Conservation (phyloP, 768 basidiomycete species). For the Hericium alpestre region DNA sequence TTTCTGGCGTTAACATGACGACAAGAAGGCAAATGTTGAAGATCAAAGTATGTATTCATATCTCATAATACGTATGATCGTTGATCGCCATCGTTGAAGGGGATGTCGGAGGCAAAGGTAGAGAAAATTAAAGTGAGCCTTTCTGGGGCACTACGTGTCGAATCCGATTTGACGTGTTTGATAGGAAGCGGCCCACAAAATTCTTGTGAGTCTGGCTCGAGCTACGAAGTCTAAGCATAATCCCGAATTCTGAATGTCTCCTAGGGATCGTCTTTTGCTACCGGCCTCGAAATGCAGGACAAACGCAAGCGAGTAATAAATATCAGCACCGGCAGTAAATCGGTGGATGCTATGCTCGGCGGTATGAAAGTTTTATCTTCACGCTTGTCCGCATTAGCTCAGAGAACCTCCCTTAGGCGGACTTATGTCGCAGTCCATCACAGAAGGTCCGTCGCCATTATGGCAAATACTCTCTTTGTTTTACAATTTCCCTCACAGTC, state of each 20-base stretch:
- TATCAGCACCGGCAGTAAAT: conserved; percentile 92
- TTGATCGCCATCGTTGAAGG: conserved; percentile 32
- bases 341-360: conserved; percentile 80
- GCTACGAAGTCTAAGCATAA: not conserved
- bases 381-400: not conserved
- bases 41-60: conserved; percentile 57
- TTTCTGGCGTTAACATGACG: conserved; percentile 85
- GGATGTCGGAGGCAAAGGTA: conserved; percentile 93
- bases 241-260: not conserved
- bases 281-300: conserved; percentile 85
- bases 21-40: conserved; percentile 83
- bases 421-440: conserved; percentile 85
- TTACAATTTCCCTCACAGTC: conserved; percentile 38
- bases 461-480: not conserved
- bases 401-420: conserved; percentile 43
- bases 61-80: not conserved
- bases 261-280: conserved; percentile 85
- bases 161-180: not conserved
- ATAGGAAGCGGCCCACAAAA: conserved; percentile 85
- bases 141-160: conserved; percentile 1
- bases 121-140: conserved; percentile 81
- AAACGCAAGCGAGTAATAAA: conserved; percentile 65
- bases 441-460: conserved; percentile 50
- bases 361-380: conserved; percentile 34
- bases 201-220: conserved; percentile 39